phyloP scores from a whole-genome alignment of 2,329 filamentous ascomycete species.

The Coniochaeta ligniaria region DNA sequence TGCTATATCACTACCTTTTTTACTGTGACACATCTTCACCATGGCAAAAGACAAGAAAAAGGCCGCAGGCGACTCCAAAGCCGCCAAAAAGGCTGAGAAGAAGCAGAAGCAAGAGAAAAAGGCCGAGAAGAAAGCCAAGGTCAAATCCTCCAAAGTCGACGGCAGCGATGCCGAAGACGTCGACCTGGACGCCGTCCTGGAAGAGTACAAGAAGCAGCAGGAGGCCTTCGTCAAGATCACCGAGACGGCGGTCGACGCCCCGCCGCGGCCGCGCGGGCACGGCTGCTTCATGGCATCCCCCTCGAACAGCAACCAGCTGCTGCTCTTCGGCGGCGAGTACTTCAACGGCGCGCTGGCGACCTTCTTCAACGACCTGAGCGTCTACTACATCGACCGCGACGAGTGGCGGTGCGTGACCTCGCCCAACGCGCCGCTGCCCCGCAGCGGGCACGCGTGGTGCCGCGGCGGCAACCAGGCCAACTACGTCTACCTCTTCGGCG shows the following conservation, averaged over 20 bases:
- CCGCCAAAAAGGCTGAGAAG: conserved; percentile 50
- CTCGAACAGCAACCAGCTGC: conserved; percentile 76
- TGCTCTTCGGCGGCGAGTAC: conserved; percentile 92
- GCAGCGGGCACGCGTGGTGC: conserved; percentile 93
- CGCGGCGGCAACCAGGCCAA: conserved; percentile 74
- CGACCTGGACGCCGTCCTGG: conserved; percentile 87
- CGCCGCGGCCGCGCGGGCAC: conserved; percentile 73
- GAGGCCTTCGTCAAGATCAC: conserved; percentile 92
- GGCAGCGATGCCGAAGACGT: conserved; percentile 89
- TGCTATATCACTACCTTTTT: not conserved
- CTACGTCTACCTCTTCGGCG: conserved; percentile 86
- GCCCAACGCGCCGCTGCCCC: conserved; percentile 83
- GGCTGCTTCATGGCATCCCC: conserved; percentile 80
- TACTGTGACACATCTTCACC: not conserved
- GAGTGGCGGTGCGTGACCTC: conserved; percentile 88
- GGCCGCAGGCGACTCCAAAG: conserved; percentile 31
- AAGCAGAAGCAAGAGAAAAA: conserved; percentile 81
- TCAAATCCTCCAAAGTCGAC: conserved; percentile 60
- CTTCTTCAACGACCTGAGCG: conserved; percentile 60
- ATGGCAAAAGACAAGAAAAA: conserved; percentile 40
- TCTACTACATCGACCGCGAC: conserved; percentile 73
- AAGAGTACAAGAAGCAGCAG: conserved; percentile 87
- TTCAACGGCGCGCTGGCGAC: conserved; percentile 84
- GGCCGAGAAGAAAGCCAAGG: conserved; percentile 76
- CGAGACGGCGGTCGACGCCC: conserved; percentile 62